Percentiles rank a stretch among this genome's conserved stretches.
These are phyloP conservation scores for Penicillium alfredii DNA, from an alignment of 495 filamentous ascomycete genomes.

Conservation along the genomic window DNA sequence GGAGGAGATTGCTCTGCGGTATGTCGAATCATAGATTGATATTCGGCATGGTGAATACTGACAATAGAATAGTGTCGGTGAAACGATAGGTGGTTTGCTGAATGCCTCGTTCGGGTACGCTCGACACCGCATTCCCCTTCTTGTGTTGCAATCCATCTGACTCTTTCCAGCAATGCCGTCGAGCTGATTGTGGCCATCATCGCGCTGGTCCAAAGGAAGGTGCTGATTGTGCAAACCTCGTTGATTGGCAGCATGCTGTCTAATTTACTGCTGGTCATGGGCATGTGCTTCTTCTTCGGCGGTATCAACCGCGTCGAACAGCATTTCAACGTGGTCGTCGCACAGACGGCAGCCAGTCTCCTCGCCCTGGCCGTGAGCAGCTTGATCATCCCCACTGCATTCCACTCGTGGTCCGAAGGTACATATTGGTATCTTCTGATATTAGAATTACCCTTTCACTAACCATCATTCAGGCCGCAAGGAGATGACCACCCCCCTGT, in stretches of 20 bases:
- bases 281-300: conserved; percentile 90
- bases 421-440: conserved; percentile 7
- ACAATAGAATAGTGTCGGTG: conserved; percentile 46
- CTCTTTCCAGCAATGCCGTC: conserved; percentile 61
- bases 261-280: conserved; percentile 85
- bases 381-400: conserved; percentile 86
- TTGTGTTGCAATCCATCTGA: conserved; percentile 7
- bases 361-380: conserved; percentile 72
- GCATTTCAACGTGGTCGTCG: conserved; percentile 89
- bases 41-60: too few relatives aligned
- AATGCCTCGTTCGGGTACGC: conserved; percentile 84
- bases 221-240: conserved; percentile 88
- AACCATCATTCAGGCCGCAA: conserved; percentile 15
- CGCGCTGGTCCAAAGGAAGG: conserved; percentile 63
- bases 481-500: too few relatives aligned
- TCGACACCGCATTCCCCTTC: not conserved
- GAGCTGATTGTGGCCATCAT: conserved; percentile 89
- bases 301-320: conserved; percentile 76
- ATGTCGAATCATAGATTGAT: too few relatives aligned
- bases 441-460: not conserved
- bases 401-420: conserved; percentile 52
- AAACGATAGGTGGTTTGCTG: conserved; percentile 77
- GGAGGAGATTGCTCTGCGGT: conserved; percentile 49
- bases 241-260: conserved; percentile 87
- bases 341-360: conserved; percentile 80